Base-by-base conservation (phyloP, 805 yeast genomes). In the Wickerhamomyces xylosicus region DNA sequence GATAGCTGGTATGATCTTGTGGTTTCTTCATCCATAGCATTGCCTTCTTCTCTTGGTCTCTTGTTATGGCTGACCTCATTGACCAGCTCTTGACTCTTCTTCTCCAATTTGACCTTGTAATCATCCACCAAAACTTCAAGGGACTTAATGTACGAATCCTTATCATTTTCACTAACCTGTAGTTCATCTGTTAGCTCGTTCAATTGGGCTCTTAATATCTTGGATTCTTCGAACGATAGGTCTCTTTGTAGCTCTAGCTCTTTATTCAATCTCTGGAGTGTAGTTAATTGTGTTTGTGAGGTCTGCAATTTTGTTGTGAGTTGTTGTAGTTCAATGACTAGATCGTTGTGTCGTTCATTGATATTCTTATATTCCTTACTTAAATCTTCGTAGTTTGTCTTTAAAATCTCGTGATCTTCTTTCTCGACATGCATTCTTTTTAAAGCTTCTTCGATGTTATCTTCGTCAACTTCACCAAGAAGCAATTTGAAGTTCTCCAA, bases 181-280 rank as follows among this genome's bases (percentile, higher is more conserved):
- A 54, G 53, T 32, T 52, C 47, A 11, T 53, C 50, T 42, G 73
- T 79, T 35, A 72, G 52, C 22, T 67, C 67, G 39, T 75, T 69
- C 37, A 81, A 53, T 54, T 77, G 79, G 32, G 64, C 65, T 42
- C 82, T 63, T 38, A 82, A 58, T 41, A 77, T 66, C 39, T 67
- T 72, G 21, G 77, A 68, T 50, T 82, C 89, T 44, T 72, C 74
- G 19, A 61, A 49, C n/a, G 78, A 70, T 33, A 80, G 58, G 3
- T 61, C 50, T 37, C 66, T 66, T 41, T 77, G 79, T 38, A 71
- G 69, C 36, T 74, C 73, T 5, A 72, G 52, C 40, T 77, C 70
- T 57, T 43, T 56, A 37, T 62, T 63, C 5, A 64, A 39, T 40
- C 52, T 61, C 18, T 54, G 51, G 31, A 59, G 36, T 38, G 58